A percentile compares a stretch with the other conserved stretches of the same genome.
phyloP scores from a whole-genome alignment of 768 basidiomycete genomes.

The Leccinum aurantiacum region DNA sequence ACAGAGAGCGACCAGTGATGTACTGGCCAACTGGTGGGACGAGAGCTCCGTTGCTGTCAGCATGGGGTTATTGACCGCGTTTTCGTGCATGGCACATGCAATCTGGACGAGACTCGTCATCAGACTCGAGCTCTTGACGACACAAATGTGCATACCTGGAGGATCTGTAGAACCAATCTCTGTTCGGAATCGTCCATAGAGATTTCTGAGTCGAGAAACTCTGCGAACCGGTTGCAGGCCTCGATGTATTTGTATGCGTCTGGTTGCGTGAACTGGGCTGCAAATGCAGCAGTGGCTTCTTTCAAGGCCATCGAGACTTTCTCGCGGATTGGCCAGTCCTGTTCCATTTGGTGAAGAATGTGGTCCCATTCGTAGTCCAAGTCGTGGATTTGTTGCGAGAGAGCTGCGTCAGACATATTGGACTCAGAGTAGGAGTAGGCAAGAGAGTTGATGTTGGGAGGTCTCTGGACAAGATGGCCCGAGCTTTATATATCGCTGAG shows the following conservation, averaged over 20 bases:
- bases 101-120: conserved; percentile 11
- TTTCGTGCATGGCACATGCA: conserved; percentile 27
- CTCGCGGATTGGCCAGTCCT: background rate
- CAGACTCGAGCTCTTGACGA: background rate
- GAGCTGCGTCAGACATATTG: conserved; percentile 13
- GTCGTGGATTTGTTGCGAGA: background rate
- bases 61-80: conserved; percentile 14
- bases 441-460: background rate
- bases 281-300: conserved; percentile 15
- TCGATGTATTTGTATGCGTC: conserved; percentile 9
- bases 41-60: conserved; percentile 9
- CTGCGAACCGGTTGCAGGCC: conserved; percentile 11
- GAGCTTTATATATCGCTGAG: conserved; percentile 17
- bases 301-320: conserved; percentile 7
- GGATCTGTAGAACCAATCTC: conserved; percentile 14
- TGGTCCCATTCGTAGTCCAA: conserved; percentile 4
- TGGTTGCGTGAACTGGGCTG: conserved; percentile 15
- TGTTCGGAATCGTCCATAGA: conserved; percentile 10
- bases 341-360: background rate
- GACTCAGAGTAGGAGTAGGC: background rate
- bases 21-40: conserved; percentile 10
- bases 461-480: background rate
- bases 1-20: conserved; percentile 11
- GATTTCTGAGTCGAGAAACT: conserved; percentile 10
- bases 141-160: conserved; percentile 17